These are phyloP conservation scores for Sugiyamaella paludigena DNA, from an alignment of 1,139 yeast genomes.

Conservation along the genomic window DNA sequence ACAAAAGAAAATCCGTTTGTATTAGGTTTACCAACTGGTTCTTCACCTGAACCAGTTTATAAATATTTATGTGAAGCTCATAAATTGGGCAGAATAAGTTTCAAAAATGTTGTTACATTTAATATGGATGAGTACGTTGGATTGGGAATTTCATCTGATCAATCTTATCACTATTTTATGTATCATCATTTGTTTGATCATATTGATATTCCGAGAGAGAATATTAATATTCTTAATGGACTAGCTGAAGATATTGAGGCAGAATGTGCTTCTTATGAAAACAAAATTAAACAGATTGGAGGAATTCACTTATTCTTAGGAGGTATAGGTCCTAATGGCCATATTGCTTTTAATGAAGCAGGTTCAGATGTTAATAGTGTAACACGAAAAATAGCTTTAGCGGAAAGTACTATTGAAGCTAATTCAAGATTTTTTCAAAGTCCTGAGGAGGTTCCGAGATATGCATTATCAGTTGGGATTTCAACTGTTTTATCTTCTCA, in stretches of 20 bases:
- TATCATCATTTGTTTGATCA: constrained; percentile 57
- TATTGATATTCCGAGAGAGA: constrained; percentile 53
- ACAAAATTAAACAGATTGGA: constrained; percentile 49
- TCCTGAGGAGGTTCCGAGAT: constrained; percentile 49
- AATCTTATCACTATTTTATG: constrained; percentile 64
- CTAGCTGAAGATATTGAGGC: constrained; percentile 46
- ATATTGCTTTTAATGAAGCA: constrained; percentile 61
- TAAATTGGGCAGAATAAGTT: constrained; percentile 46
- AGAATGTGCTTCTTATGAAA: constrained; percentile 54
- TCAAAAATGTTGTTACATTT: constrained; percentile 57
- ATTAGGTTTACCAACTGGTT: constrained; percentile 63
- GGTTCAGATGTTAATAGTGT: constrained; percentile 50
- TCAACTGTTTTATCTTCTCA: constrained; percentile 60
- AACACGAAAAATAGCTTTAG: constrained; percentile 53
- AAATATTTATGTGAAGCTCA: constrained; percentile 48
- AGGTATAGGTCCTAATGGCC: constrained; percentile 66
- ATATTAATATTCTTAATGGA: constrained; percentile 58
- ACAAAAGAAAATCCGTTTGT: constrained; percentile 53
- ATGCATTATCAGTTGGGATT: constrained; percentile 59
- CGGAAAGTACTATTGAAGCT: constrained; percentile 53
- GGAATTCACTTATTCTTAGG: constrained; percentile 58
- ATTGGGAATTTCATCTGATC: constrained; percentile 48
- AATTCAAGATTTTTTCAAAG: constrained; percentile 56
- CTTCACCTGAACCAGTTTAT: constrained; percentile 62
- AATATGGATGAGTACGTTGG: constrained; percentile 65